These are phyloP conservation scores for Helminthosporium solani DNA, from an alignment of 2,329 filamentous ascomycete genomes.

Conservation along the genomic window DNA sequence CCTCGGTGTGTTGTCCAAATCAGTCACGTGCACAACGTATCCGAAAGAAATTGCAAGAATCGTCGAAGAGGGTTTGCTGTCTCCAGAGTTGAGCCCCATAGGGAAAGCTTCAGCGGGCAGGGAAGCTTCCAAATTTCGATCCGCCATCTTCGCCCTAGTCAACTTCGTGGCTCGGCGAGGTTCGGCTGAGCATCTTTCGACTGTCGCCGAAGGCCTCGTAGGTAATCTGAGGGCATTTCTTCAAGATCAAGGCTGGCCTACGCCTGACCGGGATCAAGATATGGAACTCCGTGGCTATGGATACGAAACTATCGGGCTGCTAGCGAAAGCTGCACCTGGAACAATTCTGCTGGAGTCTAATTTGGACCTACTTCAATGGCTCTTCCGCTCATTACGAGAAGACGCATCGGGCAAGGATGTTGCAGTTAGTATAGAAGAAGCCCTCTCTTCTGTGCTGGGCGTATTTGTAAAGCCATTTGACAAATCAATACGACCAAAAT, in stretches of 20 bases:
- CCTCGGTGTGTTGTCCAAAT: slow-evolving; percentile 73
- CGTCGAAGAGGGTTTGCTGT: slow-evolving; percentile 65
- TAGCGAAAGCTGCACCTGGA: slow-evolving; percentile 66
- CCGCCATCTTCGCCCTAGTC: slow-evolving; percentile 80
- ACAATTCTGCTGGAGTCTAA: slow-evolving; percentile 55
- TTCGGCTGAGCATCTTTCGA: slow-evolving; percentile 58
- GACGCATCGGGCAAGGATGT: slow-evolving; percentile 73
- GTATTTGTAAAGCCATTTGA: slow-evolving; percentile 54
- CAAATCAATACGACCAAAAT: slow-evolving; percentile 41
- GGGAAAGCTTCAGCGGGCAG: slow-evolving; percentile 57
- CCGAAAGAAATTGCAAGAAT: slow-evolving; percentile 67
- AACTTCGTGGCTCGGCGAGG: slow-evolving; percentile 82
- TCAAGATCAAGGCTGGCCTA: slow-evolving; percentile 79
- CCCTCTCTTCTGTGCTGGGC: slow-evolving; percentile 74
- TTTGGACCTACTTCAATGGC: slow-evolving; percentile 67
- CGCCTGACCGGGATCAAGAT: slow-evolving; percentile 56
- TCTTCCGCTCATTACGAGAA: slow-evolving; percentile 79
- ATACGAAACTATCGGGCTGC: slow-evolving; percentile 86
- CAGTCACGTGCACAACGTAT: slow-evolving; percentile 69
- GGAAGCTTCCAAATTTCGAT: slow-evolving; percentile 76
- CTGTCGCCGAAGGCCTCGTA: slow-evolving; percentile 69
- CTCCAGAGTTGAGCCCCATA: slow-evolving; percentile 36
- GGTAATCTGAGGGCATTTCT: slow-evolving; percentile 71
- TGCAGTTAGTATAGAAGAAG: slow-evolving; percentile 84
- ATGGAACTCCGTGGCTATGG: slow-evolving; percentile 72